Evolutionary conservation across 2,329 filamentous ascomycete genomes (phyloP), one percentile per base, ranked within the genome.

Genomic region (Colletotrichum sp.): DNA sequence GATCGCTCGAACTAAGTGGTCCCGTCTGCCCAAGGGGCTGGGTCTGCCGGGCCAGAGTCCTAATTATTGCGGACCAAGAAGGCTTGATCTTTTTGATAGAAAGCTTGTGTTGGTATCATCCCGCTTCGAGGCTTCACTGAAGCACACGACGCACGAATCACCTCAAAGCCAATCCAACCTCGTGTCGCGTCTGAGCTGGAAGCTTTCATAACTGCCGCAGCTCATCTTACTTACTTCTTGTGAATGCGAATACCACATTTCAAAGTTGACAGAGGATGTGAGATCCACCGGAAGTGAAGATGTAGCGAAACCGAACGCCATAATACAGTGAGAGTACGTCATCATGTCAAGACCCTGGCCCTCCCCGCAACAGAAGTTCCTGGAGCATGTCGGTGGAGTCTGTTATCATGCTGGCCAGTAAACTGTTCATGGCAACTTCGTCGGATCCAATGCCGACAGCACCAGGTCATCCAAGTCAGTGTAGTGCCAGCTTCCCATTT

Each of bases 331-430:
- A 59, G 55, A 52, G 34, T 64, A 15, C 24, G n/a, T 39, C 34
- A 64, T 36, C 6, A 28, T 26, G 62, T 10, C 8, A 69, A 16
- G n/a, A 32, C 28, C 32, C 63, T 24, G n/a, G 26, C 9, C 15
- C 24, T 26, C 32, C 52, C 52, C 52, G 32, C 70, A 72, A 59
- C 63, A 72, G 63, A 72, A 68, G 63, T 68, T 72, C 70, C 34
- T 44, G 32, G 67, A 18, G 55, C 55, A 18, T 44, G 21, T 28
- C 44, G 32, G 63, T 68, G 70, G 70, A 24, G 26, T 44, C 39
- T 5, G 66, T 28, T 32, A 28, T 21, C 21, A 39, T n/a, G 15
- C 60, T 12, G 30, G 15, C 28, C 52, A 18, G 49, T 60, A 13
- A 34, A 72, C 9, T 21, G 12, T 26, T 13, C 9, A 12, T 21